These are phyloP conservation scores for Waitea zeae DNA, from an alignment of 1,284 basidiomycete genomes.

Conservation along the genomic window DNA sequence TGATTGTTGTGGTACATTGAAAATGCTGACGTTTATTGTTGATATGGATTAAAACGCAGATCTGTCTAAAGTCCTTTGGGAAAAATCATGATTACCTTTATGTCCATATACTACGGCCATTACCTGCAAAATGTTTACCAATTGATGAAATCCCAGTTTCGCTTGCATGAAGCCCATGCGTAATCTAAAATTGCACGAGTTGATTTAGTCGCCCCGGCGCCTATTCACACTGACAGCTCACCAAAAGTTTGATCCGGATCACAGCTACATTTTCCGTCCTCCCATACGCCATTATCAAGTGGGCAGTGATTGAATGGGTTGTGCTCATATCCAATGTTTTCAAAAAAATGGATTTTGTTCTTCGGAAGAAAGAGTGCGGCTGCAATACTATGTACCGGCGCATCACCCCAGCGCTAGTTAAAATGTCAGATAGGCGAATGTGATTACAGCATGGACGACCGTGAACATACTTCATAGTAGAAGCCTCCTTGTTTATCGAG, in stretches of 20 bases:
- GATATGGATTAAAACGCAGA: too few relatives aligned
- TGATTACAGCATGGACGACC: slow-evolving; percentile 2
- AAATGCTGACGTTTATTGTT: too few relatives aligned
- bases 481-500: slow-evolving; percentile 62
- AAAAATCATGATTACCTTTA: too few relatives aligned
- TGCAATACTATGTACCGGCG: slow-evolving; percentile 75
- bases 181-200: too few relatives aligned
- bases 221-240: too few relatives aligned
- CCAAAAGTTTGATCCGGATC: slow-evolving; percentile 2
- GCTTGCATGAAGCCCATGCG: too few relatives aligned
- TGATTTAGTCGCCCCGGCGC: too few relatives aligned
- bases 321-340: slow-evolving; percentile 45
- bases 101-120: too few relatives aligned
- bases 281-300: neutral
- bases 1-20: too few relatives aligned
- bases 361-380: slow-evolving; percentile 69
- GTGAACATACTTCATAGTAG: slow-evolving; percentile 43
- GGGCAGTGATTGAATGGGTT: slow-evolving; percentile 34
- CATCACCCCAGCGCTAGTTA: slow-evolving; percentile 69
- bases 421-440: neutral
- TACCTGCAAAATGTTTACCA: too few relatives aligned
- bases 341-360: slow-evolving; percentile 74
- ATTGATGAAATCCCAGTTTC: too few relatives aligned
- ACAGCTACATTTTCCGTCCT: slow-evolving; percentile 1
- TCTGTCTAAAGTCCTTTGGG: too few relatives aligned